These are phyloP conservation scores for Rutstroemia sp. DNA, from an alignment of 2,329 filamentous ascomycete species.

Conservation along the genomic window DNA sequence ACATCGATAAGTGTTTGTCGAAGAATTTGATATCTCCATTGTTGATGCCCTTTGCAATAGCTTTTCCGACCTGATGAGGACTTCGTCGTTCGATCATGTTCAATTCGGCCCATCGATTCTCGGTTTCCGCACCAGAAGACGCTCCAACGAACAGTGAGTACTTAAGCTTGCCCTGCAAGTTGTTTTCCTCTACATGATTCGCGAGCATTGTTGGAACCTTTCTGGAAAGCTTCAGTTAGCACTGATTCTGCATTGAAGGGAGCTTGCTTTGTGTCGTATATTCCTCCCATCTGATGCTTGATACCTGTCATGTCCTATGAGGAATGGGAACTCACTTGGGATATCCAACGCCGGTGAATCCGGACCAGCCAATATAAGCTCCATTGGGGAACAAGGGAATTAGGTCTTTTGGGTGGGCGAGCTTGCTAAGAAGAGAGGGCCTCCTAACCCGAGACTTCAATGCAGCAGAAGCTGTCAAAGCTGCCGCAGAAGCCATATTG, in stretches of 20 bases:
- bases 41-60: slow-evolving; percentile 86
- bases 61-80: slow-evolving; percentile 85
- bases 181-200: slow-evolving; percentile 84
- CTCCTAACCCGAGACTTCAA: slow-evolving; percentile 69
- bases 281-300: neutral
- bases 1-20: slow-evolving; percentile 91
- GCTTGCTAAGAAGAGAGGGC: slow-evolving; percentile 72
- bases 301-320: neutral
- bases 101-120: slow-evolving; percentile 82
- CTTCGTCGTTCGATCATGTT: slow-evolving; percentile 85
- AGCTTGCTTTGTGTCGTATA: neutral
- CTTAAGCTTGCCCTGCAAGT: slow-evolving; percentile 72
- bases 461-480: slow-evolving; percentile 35
- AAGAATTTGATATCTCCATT: slow-evolving; percentile 85
- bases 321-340: slow-evolving; percentile 56
- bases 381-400: slow-evolving; percentile 76
- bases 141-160: slow-evolving; percentile 86
- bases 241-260: neutral
- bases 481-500: slow-evolving; percentile 22
- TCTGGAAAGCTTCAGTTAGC: slow-evolving; percentile 35
- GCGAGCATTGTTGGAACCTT: slow-evolving; percentile 79
- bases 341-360: slow-evolving; percentile 85
- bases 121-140: slow-evolving; percentile 78
- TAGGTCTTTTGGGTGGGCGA: slow-evolving; percentile 71
- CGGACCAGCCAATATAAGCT: slow-evolving; percentile 84